These are phyloP conservation scores for Aquilaria agallochum DNA, from an alignment of 441 rosid species.

Conservation along the genomic window DNA sequence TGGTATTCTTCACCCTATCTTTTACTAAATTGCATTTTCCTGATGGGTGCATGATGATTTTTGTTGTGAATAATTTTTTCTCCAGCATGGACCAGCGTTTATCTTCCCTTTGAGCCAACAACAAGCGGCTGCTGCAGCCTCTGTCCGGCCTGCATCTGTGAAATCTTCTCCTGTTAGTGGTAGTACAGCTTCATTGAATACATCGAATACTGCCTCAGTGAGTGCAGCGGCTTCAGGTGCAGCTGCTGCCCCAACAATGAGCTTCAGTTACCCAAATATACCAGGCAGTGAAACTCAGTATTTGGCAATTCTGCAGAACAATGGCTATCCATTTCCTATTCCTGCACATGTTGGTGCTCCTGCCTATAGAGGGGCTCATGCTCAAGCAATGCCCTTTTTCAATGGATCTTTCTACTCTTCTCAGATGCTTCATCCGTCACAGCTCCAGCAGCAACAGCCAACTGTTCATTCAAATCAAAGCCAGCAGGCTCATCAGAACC, in stretches of 20 bases:
- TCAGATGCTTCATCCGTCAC: constrained; percentile 86
- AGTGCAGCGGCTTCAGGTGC: constrained; percentile 57
- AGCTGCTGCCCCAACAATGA: constrained; percentile 66
- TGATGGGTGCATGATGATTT: not conserved
- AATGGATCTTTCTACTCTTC: constrained; percentile 87
- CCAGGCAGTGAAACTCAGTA: constrained; percentile 87
- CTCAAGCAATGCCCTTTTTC: constrained; percentile 74
- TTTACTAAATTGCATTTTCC: too few relatives aligned
- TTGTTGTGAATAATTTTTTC: constrained; percentile 7
- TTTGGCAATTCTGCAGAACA: constrained; percentile 86
- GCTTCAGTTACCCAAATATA: constrained; percentile 79
- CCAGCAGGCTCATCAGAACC: constrained; percentile 65
- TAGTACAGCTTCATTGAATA: constrained; percentile 31
- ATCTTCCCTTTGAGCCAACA: constrained; percentile 90
- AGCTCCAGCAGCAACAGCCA: constrained; percentile 54
- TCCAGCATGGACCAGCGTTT: constrained; percentile 86
- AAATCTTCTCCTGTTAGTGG: constrained; percentile 39
- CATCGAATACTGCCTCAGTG: constrained; percentile 39
- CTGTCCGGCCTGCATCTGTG: constrained; percentile 56
- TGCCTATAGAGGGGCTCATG: constrained; percentile 68
- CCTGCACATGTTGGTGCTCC: constrained; percentile 89
- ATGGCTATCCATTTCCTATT: constrained; percentile 71
- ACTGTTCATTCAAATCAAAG: constrained; percentile 44
- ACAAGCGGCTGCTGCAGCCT: constrained; percentile 60
- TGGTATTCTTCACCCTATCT: constrained; percentile 45